Percentiles rank a stretch among this genome's conserved stretches.
Evolutionary conservation across 73 alveolate species (phyloP).

Genomic region (Paramecium sexaurelia): DNA sequence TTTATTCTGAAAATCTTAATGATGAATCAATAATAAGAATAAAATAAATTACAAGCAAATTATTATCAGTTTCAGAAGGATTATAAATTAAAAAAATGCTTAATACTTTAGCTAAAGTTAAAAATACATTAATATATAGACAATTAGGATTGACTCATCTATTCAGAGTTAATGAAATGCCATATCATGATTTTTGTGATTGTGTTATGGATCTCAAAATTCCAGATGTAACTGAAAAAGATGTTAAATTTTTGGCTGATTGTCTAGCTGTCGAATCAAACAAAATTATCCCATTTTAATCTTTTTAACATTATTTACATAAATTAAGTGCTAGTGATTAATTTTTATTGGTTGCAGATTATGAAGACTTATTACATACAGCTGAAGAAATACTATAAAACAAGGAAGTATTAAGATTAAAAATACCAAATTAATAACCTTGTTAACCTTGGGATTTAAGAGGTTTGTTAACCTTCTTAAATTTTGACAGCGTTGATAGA

Average conservation of each 20-base stretch:
- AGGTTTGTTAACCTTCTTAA: neutral
- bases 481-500: slow-evolving; percentile 28
- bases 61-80: neutral
- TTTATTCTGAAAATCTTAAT: slow-evolving; percentile 31
- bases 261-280: slow-evolving; percentile 33
- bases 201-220: slow-evolving; percentile 37
- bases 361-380: slow-evolving; percentile 22
- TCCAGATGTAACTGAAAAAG: slow-evolving; percentile 36
- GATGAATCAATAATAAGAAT: slow-evolving; percentile 7
- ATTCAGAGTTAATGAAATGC: slow-evolving; percentile 22
- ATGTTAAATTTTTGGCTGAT: slow-evolving; percentile 35
- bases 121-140: slow-evolving; percentile 15
- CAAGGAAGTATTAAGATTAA: neutral
- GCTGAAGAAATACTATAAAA: neutral
- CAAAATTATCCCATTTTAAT: neutral
- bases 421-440: neutral
- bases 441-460: slow-evolving; percentile 51
- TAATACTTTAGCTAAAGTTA: neutral
- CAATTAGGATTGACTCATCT: slow-evolving; percentile 10
- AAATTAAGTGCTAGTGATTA: slow-evolving; percentile 43
- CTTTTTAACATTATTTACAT: slow-evolving; percentile 26
- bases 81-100: neutral
- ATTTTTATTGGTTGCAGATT: slow-evolving; percentile 32
- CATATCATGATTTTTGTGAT: slow-evolving; percentile 42
- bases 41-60: neutral